These are phyloP conservation scores for Curvularia lunata DNA, from an alignment of 2,329 filamentous ascomycete genomes.

Conservation along the genomic window DNA sequence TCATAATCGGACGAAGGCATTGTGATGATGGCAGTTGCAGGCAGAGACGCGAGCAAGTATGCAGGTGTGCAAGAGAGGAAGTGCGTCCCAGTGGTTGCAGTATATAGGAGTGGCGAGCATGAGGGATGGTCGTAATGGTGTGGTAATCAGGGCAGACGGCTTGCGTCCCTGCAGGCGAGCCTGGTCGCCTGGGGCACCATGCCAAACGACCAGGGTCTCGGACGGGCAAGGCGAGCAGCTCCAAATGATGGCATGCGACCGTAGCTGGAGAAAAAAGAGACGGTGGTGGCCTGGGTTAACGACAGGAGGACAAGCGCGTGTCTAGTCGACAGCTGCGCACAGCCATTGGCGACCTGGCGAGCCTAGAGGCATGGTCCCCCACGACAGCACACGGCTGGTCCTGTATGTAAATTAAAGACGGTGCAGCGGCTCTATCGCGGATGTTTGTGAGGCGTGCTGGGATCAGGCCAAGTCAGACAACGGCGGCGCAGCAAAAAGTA, in stretches of 20 bases:
- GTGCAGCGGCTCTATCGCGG: slow-evolving; percentile 14
- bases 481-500: slow-evolving; percentile 5
- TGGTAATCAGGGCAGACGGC: background rate
- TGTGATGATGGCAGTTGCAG: background rate
- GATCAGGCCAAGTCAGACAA: slow-evolving; percentile 4
- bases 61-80: background rate
- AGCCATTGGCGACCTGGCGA: slow-evolving; percentile 9
- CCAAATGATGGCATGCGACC: slow-evolving; percentile 8
- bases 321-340: slow-evolving; percentile 6
- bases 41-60: background rate
- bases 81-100: background rate
- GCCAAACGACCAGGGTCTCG: slow-evolving; percentile 44
- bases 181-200: slow-evolving; percentile 28
- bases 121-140: background rate
- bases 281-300: background rate
- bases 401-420: slow-evolving; percentile 10
- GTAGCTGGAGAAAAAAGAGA: slow-evolving; percentile 3
- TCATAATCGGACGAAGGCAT: slow-evolving; percentile 18
- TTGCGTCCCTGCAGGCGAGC: slow-evolving; percentile 3
- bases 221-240: slow-evolving; percentile 16
- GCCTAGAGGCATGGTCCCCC: slow-evolving; percentile 32
- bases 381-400: slow-evolving; percentile 33
- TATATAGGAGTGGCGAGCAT: no score
- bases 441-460: background rate
- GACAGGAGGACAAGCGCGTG: background rate